These are phyloP conservation scores for Obba rivulosa DNA, from an alignment of 768 basidiomycete species.

Conservation along the genomic window DNA sequence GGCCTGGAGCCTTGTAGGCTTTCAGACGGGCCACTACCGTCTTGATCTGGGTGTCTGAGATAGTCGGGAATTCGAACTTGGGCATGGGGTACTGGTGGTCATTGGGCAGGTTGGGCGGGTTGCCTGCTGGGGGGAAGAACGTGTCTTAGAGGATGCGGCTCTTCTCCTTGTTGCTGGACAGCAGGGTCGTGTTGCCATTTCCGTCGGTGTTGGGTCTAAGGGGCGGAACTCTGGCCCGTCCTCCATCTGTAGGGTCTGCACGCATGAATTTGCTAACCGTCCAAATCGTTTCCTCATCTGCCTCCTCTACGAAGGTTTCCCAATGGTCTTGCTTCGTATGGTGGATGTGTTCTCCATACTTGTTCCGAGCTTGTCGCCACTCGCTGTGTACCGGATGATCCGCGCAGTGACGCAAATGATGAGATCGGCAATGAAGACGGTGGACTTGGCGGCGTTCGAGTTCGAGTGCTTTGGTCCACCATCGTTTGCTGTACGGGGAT, in stretches of 20 bases:
- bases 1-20: constrained; percentile 30
- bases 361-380: constrained; percentile 7
- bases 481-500: constrained; percentile 23
- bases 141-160: constrained; percentile 11
- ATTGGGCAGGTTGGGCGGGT: neutral
- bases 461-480: constrained; percentile 29
- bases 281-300: constrained; percentile 15
- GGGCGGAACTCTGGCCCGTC: constrained; percentile 14
- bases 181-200: neutral
- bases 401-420: constrained; percentile 1
- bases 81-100: constrained; percentile 23
- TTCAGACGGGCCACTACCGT: constrained; percentile 22
- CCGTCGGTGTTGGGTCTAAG: too few species aligned
- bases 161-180: constrained; percentile 9
- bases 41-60: constrained; percentile 25
- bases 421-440: constrained; percentile 8
- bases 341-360: constrained; percentile 11
- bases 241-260: constrained; percentile 4
- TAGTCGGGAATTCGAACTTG: constrained; percentile 6
- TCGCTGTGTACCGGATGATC: constrained; percentile 11
- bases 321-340: constrained; percentile 20
- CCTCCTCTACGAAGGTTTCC: constrained; percentile 18
- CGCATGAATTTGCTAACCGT: constrained; percentile 7
- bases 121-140: constrained; percentile 24
- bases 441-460: constrained; percentile 11